Percentiles rank a stretch among this genome's conserved stretches.
Conservation (phyloP, 1,284 basidiomycete genomes). For the Porphyrellus sp. region DNA sequence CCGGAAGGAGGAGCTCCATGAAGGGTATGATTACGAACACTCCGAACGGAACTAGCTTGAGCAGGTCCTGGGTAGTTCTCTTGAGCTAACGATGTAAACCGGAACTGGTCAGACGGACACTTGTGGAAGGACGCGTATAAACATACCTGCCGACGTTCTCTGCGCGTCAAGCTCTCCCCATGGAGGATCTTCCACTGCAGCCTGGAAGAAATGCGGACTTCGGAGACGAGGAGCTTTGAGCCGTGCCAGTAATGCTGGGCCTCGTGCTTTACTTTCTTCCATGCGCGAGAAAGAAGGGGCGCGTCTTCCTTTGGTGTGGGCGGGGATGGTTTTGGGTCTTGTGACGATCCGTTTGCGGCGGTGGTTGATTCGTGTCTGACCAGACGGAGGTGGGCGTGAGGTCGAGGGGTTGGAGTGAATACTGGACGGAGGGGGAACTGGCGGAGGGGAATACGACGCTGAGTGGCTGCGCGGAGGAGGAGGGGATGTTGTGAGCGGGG, state of each 20-base stretch:
- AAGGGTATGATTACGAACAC: constrained; percentile 96
- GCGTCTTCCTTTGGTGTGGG: constrained; percentile 54
- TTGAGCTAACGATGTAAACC: constrained; percentile 57
- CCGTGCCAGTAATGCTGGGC: constrained; percentile 98
- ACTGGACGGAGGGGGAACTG: constrained; percentile 20
- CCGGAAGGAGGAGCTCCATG: constrained; percentile 97
- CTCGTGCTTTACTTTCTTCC: constrained; percentile 96
- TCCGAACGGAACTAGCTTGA: constrained; percentile 92
- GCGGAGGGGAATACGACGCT: constrained; percentile 2
- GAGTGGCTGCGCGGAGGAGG: constrained; percentile 43
- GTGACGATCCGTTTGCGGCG: constrained; percentile 16
- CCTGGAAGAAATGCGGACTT: constrained; percentile 87
- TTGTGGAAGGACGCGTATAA: neutral
- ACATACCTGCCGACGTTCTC: constrained; percentile 88
- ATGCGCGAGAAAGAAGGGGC: constrained; percentile 60
- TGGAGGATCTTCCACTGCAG: constrained; percentile 92
- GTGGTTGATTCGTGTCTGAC: constrained; percentile 20
- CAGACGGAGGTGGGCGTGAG: neutral
- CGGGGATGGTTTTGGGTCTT: constrained; percentile 46
- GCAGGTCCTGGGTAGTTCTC: constrained; percentile 89
- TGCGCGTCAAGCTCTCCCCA: constrained; percentile 86
- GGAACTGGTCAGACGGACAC: constrained; percentile 5
- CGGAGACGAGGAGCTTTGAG: constrained; percentile 90
- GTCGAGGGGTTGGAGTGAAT: constrained; percentile 18
- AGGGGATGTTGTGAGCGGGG: constrained; percentile 48